Percentiles rank a stretch among this genome's conserved stretches.
phyloP scores from a whole-genome alignment of 176 grass and related monocot genomes.

The Carex cristatella region DNA sequence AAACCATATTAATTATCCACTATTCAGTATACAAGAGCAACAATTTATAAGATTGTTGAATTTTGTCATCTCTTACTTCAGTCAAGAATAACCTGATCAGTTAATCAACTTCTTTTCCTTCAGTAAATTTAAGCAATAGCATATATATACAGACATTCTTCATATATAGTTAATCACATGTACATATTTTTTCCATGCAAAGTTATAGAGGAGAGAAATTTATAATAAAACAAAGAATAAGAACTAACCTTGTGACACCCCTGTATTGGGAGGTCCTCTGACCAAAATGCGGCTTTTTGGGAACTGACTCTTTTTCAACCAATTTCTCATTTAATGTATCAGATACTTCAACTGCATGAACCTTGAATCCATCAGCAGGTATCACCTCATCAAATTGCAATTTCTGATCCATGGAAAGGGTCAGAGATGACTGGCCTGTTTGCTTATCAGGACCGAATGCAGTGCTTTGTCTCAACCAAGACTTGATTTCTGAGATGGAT shows the following conservation, averaged over 20 bases:
- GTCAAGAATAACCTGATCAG: neutral
- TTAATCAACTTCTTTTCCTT: neutral
- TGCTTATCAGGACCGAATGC: slow-evolving; percentile 37
- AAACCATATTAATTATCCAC: neutral
- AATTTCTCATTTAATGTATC: slow-evolving; percentile 1
- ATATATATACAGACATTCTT: no score
- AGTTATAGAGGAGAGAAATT: no score
- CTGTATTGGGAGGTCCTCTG: slow-evolving; percentile 90
- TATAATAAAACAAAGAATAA: no score
- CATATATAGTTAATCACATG: no score
- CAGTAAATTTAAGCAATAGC: no score
- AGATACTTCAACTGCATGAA: neutral
- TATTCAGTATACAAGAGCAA: neutral
- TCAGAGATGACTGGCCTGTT: slow-evolving; percentile 16
- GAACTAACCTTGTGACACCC: slow-evolving; percentile 61
- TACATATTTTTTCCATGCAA: no score
- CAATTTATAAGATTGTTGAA: neutral
- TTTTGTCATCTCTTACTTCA: neutral
- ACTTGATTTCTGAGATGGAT: slow-evolving; percentile 89
- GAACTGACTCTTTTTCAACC: slow-evolving; percentile 18
- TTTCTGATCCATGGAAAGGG: slow-evolving; percentile 36
- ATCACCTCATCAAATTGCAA: neutral
- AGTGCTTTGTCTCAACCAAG: slow-evolving; percentile 66
- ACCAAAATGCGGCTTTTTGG: slow-evolving; percentile 63
- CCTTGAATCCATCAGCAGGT: neutral